Conservation (phyloP, 768 basidiomycete species). For the Strobilomyces dryophilus region DNA sequence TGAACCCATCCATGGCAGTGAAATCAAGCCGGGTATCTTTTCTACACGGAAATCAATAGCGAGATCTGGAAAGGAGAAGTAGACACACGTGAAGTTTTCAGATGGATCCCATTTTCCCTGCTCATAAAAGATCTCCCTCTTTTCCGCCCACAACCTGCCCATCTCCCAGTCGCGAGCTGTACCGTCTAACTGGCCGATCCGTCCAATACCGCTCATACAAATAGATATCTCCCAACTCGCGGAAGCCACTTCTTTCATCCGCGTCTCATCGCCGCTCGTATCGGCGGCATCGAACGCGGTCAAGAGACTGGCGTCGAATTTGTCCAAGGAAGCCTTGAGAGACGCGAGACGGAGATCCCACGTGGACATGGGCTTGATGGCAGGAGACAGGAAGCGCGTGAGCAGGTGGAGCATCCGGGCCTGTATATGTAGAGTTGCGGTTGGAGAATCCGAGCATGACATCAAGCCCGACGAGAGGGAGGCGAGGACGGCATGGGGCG, state of each 20-base stretch:
- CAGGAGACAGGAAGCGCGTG: constrained; percentile 65
- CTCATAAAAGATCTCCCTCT: too few relatives aligned
- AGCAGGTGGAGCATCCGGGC: constrained; percentile 71
- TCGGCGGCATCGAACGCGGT: constrained; percentile 89
- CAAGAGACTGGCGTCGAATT: constrained; percentile 85
- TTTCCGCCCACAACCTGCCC: too few relatives aligned
- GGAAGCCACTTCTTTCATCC: constrained; percentile 79
- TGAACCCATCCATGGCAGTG: constrained; percentile 91
- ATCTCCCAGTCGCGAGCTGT: background rate
- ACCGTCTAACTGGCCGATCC: background rate
- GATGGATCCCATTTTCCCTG: too few relatives aligned
- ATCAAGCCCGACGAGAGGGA: constrained; percentile 40
- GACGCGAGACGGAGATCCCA: constrained; percentile 62
- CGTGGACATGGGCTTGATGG: constrained; percentile 64
- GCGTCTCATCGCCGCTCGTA: constrained; percentile 58
- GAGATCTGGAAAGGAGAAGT: background rate
- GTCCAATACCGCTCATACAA: background rate
- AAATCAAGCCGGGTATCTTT: constrained; percentile 70
- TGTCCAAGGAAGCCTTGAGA: constrained; percentile 75
- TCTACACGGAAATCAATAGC: constrained; percentile 28
- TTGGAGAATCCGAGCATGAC: constrained; percentile 33
- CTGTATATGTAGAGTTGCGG: constrained; percentile 46
- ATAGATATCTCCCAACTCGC: constrained; percentile 3
- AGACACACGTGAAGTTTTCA: too few relatives aligned
- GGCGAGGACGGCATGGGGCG: constrained; percentile 66